Base-by-base conservation (phyloP, 345 rosid species). In the Acer campestre region DNA sequence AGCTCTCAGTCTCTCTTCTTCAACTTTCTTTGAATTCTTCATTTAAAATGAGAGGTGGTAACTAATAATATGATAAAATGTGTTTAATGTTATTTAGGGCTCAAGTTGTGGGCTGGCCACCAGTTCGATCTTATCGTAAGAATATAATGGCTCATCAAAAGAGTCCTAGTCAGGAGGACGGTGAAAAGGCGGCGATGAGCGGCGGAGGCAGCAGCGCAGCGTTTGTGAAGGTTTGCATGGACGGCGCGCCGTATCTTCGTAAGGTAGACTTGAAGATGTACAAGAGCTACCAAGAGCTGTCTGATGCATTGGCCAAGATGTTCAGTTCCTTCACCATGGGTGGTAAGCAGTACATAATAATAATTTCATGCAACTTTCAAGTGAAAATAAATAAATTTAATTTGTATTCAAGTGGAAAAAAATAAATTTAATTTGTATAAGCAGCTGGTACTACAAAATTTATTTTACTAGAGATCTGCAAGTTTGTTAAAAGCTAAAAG, bases 31-130 rank as follows among this genome's bases (percentile, higher is more conserved):
- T 40, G 46, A 22, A 27, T 35, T 44, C 27, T 75, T 74, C 20
- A 55, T 14, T 74, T 70, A 10, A 27, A 76, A 68, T 25, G 67
- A 4, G 5, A 40, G 46, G 67, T 35, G 38, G 38, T 4, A 35
- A 35, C 31, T 11, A 70, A 40, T 38, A 27, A 7, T 42, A 7
- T 42, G 10, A 42, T 42, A 7, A 68, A 70, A 25, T 44, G 23
- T 2, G 67, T 61, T 17, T 61, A 44, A 55, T 67, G 38, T 31
- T 14, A 13, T 72, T 67, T 80, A 95, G 98, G 87, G 88, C 92
- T 18, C 98, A 95, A 81, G 95, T 95, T 18, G 94, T 95, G 75
- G 98, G 98, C 53, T 95, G 98, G 98, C 98, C 98, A 70, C 98
- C 98, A 11, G 98, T 95, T 80, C 80, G 98, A 77, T 88, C 92